Percentiles rank a stretch among this genome's conserved stretches.
Conservation (phyloP, 352 stramenopile species). For the Thalassiosira hispida region DNA sequence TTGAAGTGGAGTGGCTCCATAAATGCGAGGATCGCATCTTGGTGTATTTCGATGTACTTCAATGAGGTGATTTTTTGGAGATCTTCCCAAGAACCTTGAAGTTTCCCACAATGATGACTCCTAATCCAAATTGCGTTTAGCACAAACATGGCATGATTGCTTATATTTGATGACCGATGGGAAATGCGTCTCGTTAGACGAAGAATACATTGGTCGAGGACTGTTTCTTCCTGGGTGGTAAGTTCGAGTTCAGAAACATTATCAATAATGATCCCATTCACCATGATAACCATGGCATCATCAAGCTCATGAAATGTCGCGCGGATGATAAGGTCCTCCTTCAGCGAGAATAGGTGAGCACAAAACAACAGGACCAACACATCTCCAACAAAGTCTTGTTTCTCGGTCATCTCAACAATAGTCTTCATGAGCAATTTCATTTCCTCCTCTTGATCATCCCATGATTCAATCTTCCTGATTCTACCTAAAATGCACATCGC, state of each 20-base stretch:
- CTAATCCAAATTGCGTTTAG: slow-evolving; percentile 47
- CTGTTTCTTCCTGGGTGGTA: not conserved
- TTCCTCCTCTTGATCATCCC: slow-evolving; percentile 10
- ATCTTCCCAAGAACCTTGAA: slow-evolving; percentile 10
- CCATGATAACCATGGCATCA: slow-evolving; percentile 22
- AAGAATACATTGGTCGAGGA: slow-evolving; percentile 17
- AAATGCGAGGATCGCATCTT: slow-evolving; percentile 23
- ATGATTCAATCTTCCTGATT: slow-evolving; percentile 12
- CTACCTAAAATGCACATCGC: slow-evolving; percentile 22
- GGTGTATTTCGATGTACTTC: slow-evolving; percentile 12
- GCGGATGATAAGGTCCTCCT: slow-evolving; percentile 3
- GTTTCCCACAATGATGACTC: slow-evolving; percentile 20
- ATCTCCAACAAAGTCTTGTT: slow-evolving; percentile 25
- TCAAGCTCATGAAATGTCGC: slow-evolving; percentile 7
- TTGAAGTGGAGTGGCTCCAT: slow-evolving; percentile 31
- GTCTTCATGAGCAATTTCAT: slow-evolving; percentile 28
- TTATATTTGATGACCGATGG: slow-evolving; percentile 10
- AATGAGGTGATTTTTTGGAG: slow-evolving; percentile 25
- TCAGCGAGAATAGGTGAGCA: slow-evolving; percentile 7
- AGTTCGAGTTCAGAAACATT: not conserved
- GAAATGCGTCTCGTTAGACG: slow-evolving; percentile 10
- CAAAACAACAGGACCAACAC: slow-evolving; percentile 29
- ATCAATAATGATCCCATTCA: slow-evolving; percentile 11
- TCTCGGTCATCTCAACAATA: slow-evolving; percentile 16
- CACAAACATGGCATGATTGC: slow-evolving; percentile 23